Evolutionary conservation across 2,329 filamentous ascomycete genomes (phyloP), one percentile per base, ranked within the genome.

Genomic region (Aspergillus ochraceus): DNA sequence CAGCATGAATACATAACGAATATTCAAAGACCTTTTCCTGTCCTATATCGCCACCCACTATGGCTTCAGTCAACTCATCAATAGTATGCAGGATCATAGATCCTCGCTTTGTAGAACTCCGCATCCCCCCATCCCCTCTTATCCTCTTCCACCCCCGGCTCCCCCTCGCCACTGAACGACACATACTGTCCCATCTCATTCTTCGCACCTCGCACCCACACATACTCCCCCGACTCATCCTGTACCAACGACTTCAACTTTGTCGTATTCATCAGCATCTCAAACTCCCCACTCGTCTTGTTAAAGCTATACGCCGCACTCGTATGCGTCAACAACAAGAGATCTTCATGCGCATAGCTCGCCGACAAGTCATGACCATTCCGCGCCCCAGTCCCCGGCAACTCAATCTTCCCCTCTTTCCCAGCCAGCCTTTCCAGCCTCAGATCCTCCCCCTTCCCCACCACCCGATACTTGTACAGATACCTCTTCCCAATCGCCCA

Each of bases 141-240:
- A 29, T 57, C 52, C 49, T 54, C 58, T 49, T 55, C 42, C 3
- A 14, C 60, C 24, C 36, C 55, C n/a, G 57, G 32, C 4, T 51
- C 54, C 19, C 32, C 53, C 20, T 47, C 29, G 8, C 6, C 14
- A 26, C 64, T 62, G 49, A 64, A 66, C 11, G 52, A 55, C 32
- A 66, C 64, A 63, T 61, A 65, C 26, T 61, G 59, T n/a, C 64
- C 63, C 59, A 66, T 53, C 39, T 64, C 64, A 20, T 57, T 20
- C 60, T 64, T 63, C 30, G 53, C 57, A 6, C 59, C 54, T 5
- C 47, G 50, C 14, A 66, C 50, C 62, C 61, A 66, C 49, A 63
- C 55, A 55, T 66, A 66, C 55, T 66, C 64, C 4, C 64, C 64
- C 3, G 57, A 59, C n/a, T 45, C 46, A 47, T 58, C 55, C 29